Percentiles rank a stretch among this genome's conserved stretches.
Conservation (phyloP, 2,329 filamentous ascomycete genomes). For the Exophiala phaeomuriformis region DNA sequence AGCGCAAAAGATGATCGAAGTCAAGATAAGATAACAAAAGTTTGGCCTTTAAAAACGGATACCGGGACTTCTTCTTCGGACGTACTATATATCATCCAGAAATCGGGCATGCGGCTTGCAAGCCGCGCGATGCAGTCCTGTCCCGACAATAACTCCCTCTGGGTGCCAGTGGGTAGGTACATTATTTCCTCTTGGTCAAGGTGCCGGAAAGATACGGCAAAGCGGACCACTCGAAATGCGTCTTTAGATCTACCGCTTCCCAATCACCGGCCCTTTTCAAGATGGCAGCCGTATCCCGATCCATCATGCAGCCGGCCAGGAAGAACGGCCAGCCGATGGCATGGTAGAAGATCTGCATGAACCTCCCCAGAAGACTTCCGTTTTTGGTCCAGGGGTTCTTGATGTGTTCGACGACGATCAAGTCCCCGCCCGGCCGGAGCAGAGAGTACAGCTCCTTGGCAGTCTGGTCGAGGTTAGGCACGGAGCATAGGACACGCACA, state of each 20-base stretch:
- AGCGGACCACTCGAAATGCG: conserved; percentile 33
- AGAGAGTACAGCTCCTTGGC: conserved; percentile 43
- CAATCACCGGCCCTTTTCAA: conserved; percentile 43
- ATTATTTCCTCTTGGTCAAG: conserved; percentile 31
- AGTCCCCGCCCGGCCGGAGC: conserved; percentile 48
- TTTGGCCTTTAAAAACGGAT: too few species aligned
- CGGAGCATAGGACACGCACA: conserved; percentile 49
- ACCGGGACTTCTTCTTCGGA: too few species aligned
- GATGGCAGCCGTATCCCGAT: conserved; percentile 42
- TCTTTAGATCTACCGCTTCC: conserved; percentile 44
- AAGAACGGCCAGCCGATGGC: conserved; percentile 46
- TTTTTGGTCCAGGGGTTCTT: conserved; percentile 45
- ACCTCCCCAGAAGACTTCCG: conserved; percentile 40
- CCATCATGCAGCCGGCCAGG: conserved; percentile 46
- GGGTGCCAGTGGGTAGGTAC: too few species aligned
- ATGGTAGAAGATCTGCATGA: conserved; percentile 43
- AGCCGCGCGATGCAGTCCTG: too few species aligned
- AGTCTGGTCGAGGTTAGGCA: conserved; percentile 43
- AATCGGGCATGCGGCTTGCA: too few species aligned
- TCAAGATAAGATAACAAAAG: too few species aligned
- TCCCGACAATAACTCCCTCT: background rate
- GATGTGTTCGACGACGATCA: conserved; percentile 52
- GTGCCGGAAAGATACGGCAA: conserved; percentile 39
- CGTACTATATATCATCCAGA: too few species aligned
- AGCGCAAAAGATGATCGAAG: too few species aligned